phyloP scores from a whole-genome alignment of 1,284 basidiomycete genomes.

The Sparassis latifolia region DNA sequence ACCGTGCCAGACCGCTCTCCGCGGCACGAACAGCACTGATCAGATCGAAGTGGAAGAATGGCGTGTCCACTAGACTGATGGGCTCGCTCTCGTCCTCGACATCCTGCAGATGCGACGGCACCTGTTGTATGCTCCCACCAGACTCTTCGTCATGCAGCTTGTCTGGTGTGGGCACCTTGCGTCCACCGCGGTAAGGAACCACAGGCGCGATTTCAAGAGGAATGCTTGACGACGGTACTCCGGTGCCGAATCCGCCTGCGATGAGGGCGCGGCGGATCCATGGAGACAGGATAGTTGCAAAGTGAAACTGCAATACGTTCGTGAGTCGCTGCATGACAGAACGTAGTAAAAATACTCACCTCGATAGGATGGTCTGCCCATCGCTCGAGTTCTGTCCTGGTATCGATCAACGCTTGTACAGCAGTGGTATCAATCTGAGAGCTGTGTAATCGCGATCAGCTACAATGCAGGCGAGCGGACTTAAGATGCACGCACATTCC shows the following conservation, averaged over 20 bases:
- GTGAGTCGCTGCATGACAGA: constrained; percentile 4
- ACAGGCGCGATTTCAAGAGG: constrained; percentile 70
- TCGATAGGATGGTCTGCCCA: constrained; percentile 82
- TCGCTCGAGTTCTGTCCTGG: constrained; percentile 79
- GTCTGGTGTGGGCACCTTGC: constrained; percentile 4
- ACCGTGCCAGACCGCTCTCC: constrained; percentile 30
- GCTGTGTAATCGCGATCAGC: constrained; percentile 25
- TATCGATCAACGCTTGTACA: constrained; percentile 87
- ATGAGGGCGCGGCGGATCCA: constrained; percentile 91
- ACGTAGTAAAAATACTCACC: constrained; percentile 32
- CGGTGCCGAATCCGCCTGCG: constrained; percentile 81
- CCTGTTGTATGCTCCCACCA: constrained; percentile 3
- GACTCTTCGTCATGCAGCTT: constrained; percentile 21
- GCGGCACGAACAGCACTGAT: constrained; percentile 67
- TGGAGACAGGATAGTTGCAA: constrained; percentile 83
- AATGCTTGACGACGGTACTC: constrained; percentile 34
- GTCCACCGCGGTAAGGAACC: constrained; percentile 51
- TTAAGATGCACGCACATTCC: constrained; percentile 52
- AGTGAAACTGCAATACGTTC: constrained; percentile 62
- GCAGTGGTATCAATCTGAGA: constrained; percentile 85
- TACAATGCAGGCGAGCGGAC: neutral
- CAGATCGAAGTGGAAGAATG: constrained; percentile 87
- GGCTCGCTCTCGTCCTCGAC: constrained; percentile 26
- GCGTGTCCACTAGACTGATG: constrained; percentile 54
- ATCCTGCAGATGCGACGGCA: constrained; percentile 3